A percentile compares a stretch with the other conserved stretches of the same genome.
These are phyloP conservation scores for Xylariaceae sp. DNA, from an alignment of 2,329 filamentous ascomycete genomes.

Conservation along the genomic window DNA sequence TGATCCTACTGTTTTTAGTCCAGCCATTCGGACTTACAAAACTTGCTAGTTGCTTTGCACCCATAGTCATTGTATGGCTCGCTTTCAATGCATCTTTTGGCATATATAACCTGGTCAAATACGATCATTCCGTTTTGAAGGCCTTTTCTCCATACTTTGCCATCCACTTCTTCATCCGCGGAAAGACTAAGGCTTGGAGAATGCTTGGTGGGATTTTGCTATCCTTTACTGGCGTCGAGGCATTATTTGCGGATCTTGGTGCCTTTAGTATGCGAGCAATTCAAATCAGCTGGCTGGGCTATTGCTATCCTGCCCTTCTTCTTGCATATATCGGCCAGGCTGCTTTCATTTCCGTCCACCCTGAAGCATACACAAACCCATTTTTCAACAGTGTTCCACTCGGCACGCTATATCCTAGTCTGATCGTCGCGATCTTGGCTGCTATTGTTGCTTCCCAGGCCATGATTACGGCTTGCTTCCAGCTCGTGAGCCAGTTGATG, in stretches of 20 bases:
- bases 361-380: slow-evolving; percentile 63
- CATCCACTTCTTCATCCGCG: slow-evolving; percentile 56
- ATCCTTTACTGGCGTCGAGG: slow-evolving; percentile 74
- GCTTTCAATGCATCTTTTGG: slow-evolving; percentile 59
- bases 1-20: slow-evolving; percentile 59
- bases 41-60: slow-evolving; percentile 59
- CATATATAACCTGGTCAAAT: slow-evolving; percentile 56
- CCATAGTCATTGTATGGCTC: slow-evolving; percentile 65
- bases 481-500: slow-evolving; percentile 50
- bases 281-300: slow-evolving; percentile 68
- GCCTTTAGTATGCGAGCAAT: slow-evolving; percentile 69
- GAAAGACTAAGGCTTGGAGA: slow-evolving; percentile 58
- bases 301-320: slow-evolving; percentile 63
- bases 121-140: slow-evolving; percentile 51
- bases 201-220: slow-evolving; percentile 68
- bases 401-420: slow-evolving; percentile 62
- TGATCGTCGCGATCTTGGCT: slow-evolving; percentile 66
- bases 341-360: slow-evolving; percentile 59
- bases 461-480: slow-evolving; percentile 73
- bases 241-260: slow-evolving; percentile 72
- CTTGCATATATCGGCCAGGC: slow-evolving; percentile 70
- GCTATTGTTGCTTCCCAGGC: slow-evolving; percentile 75
- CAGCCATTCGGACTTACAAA: slow-evolving; percentile 63
- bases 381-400: slow-evolving; percentile 69
- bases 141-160: slow-evolving; percentile 58